Base-by-base conservation (phyloP, 2,329 filamentous ascomycete genomes). In the Ascosphaera aggregata region DNA sequence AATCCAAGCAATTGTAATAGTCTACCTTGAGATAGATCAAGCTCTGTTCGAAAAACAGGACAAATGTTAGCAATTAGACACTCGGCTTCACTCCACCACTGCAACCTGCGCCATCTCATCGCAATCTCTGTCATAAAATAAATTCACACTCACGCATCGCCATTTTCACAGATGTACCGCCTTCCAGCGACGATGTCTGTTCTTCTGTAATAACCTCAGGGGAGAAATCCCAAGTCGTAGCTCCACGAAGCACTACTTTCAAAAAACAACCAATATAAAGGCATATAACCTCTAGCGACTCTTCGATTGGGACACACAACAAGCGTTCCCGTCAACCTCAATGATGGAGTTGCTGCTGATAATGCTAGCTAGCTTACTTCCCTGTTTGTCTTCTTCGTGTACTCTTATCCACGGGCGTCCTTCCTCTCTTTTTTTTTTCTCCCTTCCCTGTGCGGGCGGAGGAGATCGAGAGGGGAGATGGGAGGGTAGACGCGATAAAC, bases 21-120 rank as follows among this genome's bases (percentile, higher is more conserved):
- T 17, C 38, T 47, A 62, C 60, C 60, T 55, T 62, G 58, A 48
- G 60, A 63, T 49, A 63, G 53, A 54, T 63, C 60, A 53, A 63
- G 56, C 48, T 63, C 60, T 63, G 45, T 38, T 39, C 9, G n/a
- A 27, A 24, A 27, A 15, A 18, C 17, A 13, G 11, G n/a, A 18
- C 19, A 18, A 20, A 18, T 5, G 35, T 36, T 36, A 36, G 35
- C 39, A 42, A 18, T 24, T 40, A 36, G 39, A 38, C 43, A 42
- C 39, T 43, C 32, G 34, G 24, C 40, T 34, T 7, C 7, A 27
- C 22, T 27, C 22, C 22, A 27, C 47, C 55, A 46, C 54, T n/a
- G n/a, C n/a, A n/a, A n/a, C n/a, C n/a, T 7, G 22, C 22, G 5
- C 11, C 22, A 27, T 7, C 22, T 27, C 11, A 5, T 7, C 5